phyloP scores from a whole-genome alignment of 2,329 filamentous ascomycete genomes.

The Monosporascus sp. region DNA sequence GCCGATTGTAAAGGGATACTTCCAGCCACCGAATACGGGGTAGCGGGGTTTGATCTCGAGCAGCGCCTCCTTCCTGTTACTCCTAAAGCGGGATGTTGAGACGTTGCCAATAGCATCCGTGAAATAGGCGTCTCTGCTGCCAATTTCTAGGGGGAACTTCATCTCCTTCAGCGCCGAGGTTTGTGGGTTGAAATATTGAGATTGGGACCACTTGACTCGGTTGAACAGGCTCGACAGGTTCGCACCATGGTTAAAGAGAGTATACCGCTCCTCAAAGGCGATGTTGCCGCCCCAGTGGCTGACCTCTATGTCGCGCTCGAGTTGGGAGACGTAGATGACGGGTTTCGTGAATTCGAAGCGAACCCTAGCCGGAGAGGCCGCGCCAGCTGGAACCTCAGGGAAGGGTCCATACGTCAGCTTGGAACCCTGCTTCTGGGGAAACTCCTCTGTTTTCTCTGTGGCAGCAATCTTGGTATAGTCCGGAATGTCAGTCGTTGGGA shows the following conservation, averaged over 20 bases:
- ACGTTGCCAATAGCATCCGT: constrained; percentile 96
- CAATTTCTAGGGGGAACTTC: constrained; percentile 70
- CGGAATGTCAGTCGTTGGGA: constrained; percentile 69
- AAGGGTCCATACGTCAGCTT: constrained; percentile 91
- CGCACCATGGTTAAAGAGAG: constrained; percentile 79
- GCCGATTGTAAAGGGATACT: constrained; percentile 92
- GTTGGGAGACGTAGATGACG: constrained; percentile 67
- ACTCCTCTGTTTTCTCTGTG: constrained; percentile 53
- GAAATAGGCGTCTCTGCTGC: constrained; percentile 86
- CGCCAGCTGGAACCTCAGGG: constrained; percentile 72
- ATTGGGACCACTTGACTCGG: constrained; percentile 68
- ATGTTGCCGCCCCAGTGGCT: constrained; percentile 98
- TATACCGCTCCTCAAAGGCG: constrained; percentile 91
- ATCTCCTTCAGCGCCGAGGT: constrained; percentile 77
- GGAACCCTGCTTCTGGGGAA: constrained; percentile 74
- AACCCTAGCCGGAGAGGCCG: constrained; percentile 64
- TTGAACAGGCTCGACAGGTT: constrained; percentile 68
- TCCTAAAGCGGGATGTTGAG: constrained; percentile 84
- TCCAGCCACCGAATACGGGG: constrained; percentile 96
- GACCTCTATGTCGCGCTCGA: constrained; percentile 91
- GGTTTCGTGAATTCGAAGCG: constrained; percentile 96
- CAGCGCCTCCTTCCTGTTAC: constrained; percentile 68
- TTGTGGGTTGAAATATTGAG: constrained; percentile 69
- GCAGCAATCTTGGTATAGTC: constrained; percentile 75
- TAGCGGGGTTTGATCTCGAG: constrained; percentile 91